Percentiles rank a stretch among this genome's conserved stretches.
These are phyloP conservation scores for Dalechampia spathulata DNA, from an alignment of 441 rosid genomes.

Conservation along the genomic window DNA sequence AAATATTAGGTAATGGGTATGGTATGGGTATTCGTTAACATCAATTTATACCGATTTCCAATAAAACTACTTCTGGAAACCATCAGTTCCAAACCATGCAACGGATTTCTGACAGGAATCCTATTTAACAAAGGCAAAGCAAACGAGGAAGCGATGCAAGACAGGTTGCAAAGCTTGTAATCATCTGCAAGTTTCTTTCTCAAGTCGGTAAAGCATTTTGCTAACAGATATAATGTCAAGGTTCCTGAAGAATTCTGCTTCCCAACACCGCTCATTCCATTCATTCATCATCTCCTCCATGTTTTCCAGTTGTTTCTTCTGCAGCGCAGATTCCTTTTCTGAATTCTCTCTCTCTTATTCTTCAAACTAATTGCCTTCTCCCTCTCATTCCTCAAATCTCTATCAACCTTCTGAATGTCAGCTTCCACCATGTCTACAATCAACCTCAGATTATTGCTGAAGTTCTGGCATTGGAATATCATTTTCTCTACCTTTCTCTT, in stretches of 20 bases:
- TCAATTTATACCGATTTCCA: too few species aligned
- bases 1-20: too few species aligned
- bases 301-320: conserved; percentile 48
- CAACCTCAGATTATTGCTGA: conserved; percentile 72
- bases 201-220: conserved; percentile 41
- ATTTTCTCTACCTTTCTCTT: conserved; percentile 72
- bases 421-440: conserved; percentile 76
- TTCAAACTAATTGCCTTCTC: conserved; percentile 75
- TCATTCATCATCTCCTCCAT: conserved; percentile 48
- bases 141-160: conserved; percentile 67
- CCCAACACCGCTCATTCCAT: conserved; percentile 42
- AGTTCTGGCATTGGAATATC: conserved; percentile 94
- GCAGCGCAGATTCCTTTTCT: conserved; percentile 39
- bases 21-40: too few species aligned
- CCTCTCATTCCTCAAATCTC: conserved; percentile 75
- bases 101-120: conserved; percentile 61
- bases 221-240: conserved; percentile 58
- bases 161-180: conserved; percentile 67
- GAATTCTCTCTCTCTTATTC: conserved; percentile 67
- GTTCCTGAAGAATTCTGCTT: conserved; percentile 43
- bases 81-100: conserved; percentile 52
- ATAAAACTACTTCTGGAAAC: too few species aligned
- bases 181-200: conserved; percentile 53
- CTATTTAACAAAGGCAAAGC: conserved; percentile 73
- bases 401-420: conserved; percentile 82